These are phyloP conservation scores for Leishmania mexicana DNA, from an alignment of 208 protist genomes.

Conservation along the genomic window DNA sequence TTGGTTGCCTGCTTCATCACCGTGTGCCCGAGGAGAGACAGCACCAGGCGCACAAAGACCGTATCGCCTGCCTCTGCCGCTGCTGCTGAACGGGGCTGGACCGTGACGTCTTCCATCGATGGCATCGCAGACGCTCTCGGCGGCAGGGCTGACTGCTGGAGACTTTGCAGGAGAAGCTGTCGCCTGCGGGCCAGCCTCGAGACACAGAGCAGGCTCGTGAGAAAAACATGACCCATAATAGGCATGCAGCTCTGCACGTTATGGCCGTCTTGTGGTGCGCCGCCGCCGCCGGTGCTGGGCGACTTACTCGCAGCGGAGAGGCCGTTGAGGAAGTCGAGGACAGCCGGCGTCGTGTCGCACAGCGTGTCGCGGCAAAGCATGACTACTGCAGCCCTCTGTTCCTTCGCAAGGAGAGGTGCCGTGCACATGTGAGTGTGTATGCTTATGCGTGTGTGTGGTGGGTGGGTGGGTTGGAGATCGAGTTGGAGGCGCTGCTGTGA, in stretches of 20 bases:
- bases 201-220: slow-evolving; percentile 17
- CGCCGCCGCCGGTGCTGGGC: background rate
- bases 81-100: background rate
- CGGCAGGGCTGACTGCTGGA: background rate
- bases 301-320: background rate
- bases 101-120: background rate
- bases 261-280: background rate
- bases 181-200: slow-evolving; percentile 19
- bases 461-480: background rate
- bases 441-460: background rate
- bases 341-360: slow-evolving; percentile 22
- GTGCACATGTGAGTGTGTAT: background rate
- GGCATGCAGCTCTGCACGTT: background rate
- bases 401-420: background rate
- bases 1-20: background rate
- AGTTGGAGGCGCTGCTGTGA: background rate
- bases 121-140: background rate
- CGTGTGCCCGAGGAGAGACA: slow-evolving; percentile 16
- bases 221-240: slow-evolving; percentile 16
- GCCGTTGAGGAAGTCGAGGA: slow-evolving; percentile 4
- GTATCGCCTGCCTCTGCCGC: background rate
- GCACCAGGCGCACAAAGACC: slow-evolving; percentile 23
- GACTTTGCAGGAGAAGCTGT: slow-evolving; percentile 11
- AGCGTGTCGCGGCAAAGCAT: slow-evolving; percentile 18
- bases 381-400: background rate